Base-by-base conservation (phyloP, 2,329 filamentous ascomycete genomes). In the Malbranchea zuffiana region DNA sequence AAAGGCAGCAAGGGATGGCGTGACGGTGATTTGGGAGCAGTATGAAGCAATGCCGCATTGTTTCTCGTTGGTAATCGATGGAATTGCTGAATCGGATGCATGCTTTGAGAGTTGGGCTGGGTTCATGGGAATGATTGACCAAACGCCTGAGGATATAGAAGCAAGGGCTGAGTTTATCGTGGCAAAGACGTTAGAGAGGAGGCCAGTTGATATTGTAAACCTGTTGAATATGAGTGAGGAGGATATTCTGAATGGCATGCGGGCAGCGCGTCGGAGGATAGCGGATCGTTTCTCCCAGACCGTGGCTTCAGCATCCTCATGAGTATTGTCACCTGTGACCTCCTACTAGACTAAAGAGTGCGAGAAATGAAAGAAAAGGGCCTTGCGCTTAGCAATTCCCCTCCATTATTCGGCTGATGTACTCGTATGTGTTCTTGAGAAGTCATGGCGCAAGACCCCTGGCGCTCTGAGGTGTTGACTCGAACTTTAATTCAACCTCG, bases 21-120 rank as follows among this genome's bases (percentile, higher is more conserved):
- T 31, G 28, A 10, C 11, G 28, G 15, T 31, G 10, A 13, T 31
- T 13, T 31, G 28, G 28, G 11, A 31, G 15, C 28, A 31, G 3
- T 31, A 31, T 16, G 28, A 31, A 16, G 28, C 28, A 8, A 31
- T 31, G 28, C 28, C 28, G 11, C 28, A 31, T 31, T 31, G 28
- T 16, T 31, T 31, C 15, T 31, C 28, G 8, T 13, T 31, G 10
- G 28, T 31, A n/a, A 20, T 34, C 15, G 28, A 31, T n/a, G 28
- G 28, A 16, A 31, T n/a, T 15, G 10, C 28, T 2, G 28, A 16
- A n/a, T 8, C 10, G 10, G 10, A 31, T 8, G 15, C 15, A 13
- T 31, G 28, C 15, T 31, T 31, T 16, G 11, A n/a, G 11, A 31
- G 28, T 13, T 31, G 28, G 28, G 28, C 28, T 15, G 28, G 15